Base-by-base conservation (phyloP, 441 rosid genomes). In the Croton laevigatus region DNA sequence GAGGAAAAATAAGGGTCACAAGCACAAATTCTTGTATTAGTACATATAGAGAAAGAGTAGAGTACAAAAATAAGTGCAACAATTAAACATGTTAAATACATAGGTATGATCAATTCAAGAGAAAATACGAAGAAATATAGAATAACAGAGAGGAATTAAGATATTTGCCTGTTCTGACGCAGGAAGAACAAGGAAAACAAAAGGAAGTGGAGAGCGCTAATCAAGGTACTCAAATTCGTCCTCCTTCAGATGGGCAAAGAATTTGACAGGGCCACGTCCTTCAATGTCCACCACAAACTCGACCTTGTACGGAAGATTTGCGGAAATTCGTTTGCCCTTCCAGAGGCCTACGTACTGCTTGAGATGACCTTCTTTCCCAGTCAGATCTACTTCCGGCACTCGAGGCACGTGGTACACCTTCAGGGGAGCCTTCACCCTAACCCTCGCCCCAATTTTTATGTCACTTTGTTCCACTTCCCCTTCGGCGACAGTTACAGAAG, bases 321-420 rank as follows among this genome's bases (percentile, higher is more conserved):
- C 98, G 12, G 99, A 94, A 16, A 94, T 81, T 53, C 81, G 80
- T 80, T 89, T 94, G 6, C 96, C 99, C 79, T 92, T 94, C 91
- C 95, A 94, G n/a, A 82, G 53, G 45, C 71, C 88, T 8, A 84
- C 96, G 80, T 84, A 82, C 78, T 89, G 91, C 85, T 94, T 94
- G 36, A 92, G 59, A n/a, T 70, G 76, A 22, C 99, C 99, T 81
- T 92, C 98, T 91, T 80, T 81, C 10, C 91, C 99, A 46, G 75
- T 72, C 79, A 94, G 83, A 77, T 94, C 99, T 52, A 87, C 62
- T 82, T 94, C 97, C 23, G 89, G 88, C 16, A 89, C 94, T n/a
- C 88, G 86, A 59, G 88, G 89, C 45, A 92, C 96, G 68, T 94
- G 99, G 81, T 92, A 92, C 6, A 92, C 96, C 78, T 89, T 94